These are phyloP conservation scores for Fraxinus sp. DNA, from an alignment of 305 asterid species.

Conservation along the genomic window DNA sequence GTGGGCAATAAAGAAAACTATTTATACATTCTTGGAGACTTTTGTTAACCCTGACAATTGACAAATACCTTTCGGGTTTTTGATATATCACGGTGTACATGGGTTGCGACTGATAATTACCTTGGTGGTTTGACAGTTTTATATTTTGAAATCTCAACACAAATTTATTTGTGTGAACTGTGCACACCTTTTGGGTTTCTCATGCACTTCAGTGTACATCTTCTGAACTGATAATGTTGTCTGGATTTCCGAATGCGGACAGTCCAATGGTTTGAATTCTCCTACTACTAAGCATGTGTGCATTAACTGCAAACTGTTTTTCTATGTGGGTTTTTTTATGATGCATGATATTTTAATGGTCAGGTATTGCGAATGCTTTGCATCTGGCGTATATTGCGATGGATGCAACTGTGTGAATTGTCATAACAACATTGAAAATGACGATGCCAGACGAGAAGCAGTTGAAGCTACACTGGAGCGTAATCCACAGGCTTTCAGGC, in stretches of 20 bases:
- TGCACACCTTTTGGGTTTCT: constrained; percentile 10
- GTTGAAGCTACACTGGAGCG: constrained; percentile 93
- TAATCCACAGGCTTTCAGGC: constrained; percentile 95
- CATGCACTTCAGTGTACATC: neutral
- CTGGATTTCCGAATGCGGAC: neutral
- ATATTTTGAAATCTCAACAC: neutral
- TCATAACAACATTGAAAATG: constrained; percentile 83
- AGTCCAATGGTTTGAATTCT: neutral
- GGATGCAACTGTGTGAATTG: constrained; percentile 96
- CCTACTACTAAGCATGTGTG: neutral
- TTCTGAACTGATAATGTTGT: neutral
- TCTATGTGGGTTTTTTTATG: neutral
- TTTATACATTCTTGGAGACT: neutral
- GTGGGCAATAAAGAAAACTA: neutral
- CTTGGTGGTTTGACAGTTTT: neutral
- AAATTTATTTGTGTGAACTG: neutral
- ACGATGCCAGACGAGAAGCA: constrained; percentile 86
- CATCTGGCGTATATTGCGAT: constrained; percentile 87
- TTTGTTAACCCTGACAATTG: constrained; percentile 3
- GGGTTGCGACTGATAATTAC: constrained; percentile 5
- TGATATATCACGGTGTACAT: neutral
- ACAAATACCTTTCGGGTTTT: neutral
- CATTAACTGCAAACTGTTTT: constrained; percentile 4
- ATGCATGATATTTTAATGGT: constrained; percentile 27
- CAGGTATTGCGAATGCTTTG: constrained; percentile 97